A percentile compares a stretch with the other conserved stretches of the same genome.
These are phyloP conservation scores for Candida montana DNA, from an alignment of 805 yeast genomes.

Conservation along the genomic window DNA sequence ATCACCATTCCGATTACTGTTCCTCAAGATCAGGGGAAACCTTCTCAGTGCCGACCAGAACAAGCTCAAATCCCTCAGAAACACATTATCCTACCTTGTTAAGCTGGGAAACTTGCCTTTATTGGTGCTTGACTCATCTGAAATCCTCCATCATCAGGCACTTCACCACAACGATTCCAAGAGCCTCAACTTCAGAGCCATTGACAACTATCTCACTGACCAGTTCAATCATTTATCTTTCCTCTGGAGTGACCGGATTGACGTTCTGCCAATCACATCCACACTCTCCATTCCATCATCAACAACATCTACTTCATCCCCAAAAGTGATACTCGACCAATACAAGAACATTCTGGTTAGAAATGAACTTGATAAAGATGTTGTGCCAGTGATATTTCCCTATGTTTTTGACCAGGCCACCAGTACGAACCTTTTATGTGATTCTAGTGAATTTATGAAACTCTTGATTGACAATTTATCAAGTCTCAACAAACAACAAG, in stretches of 20 bases:
- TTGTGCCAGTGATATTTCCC: constrained; percentile 53
- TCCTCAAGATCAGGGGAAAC: constrained; percentile 26
- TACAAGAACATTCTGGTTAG: background rate
- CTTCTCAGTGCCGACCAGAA: constrained; percentile 12
- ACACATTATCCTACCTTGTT: constrained; percentile 20
- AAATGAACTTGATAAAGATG: background rate
- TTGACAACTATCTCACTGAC: constrained; percentile 16
- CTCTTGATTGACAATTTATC: constrained; percentile 31
- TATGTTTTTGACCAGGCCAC: constrained; percentile 55
- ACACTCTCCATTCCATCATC: background rate
- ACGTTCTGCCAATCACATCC: background rate
- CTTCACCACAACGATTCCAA: constrained; percentile 14
- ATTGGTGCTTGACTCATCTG: constrained; percentile 19
- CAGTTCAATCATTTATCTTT: constrained; percentile 12
- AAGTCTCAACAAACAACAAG: constrained; percentile 17
- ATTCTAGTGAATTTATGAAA: constrained; percentile 36
- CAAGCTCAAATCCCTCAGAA: constrained; percentile 13
- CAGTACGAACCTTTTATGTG: constrained; percentile 34
- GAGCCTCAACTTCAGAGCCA: constrained; percentile 11
- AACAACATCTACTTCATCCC: background rate
- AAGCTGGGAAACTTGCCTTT: constrained; percentile 21
- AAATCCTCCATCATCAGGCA: background rate
- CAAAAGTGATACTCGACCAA: background rate
- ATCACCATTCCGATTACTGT: constrained; percentile 27
- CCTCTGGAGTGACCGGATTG: background rate